phyloP scores from a whole-genome alignment of 1,284 basidiomycete genomes.

The Athelia sp. region DNA sequence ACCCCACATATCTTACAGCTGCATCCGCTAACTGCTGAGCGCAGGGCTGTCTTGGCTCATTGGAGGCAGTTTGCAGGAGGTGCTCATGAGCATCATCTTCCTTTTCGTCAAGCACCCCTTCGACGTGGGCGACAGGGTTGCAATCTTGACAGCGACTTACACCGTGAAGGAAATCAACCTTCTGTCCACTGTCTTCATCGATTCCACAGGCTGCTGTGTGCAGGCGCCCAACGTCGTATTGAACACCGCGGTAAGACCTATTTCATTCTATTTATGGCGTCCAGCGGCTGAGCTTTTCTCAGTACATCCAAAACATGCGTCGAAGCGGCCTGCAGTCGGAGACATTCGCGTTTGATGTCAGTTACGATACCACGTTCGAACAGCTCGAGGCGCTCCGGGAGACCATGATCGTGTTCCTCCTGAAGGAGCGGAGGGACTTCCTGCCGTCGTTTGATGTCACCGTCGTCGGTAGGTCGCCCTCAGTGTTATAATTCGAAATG shows the following conservation, averaged over 20 bases:
- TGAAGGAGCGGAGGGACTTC: slow-evolving; percentile 67
- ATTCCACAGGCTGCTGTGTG: slow-evolving; percentile 51
- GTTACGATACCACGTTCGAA: slow-evolving; percentile 77
- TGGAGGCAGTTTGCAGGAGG: slow-evolving; percentile 63
- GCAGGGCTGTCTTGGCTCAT: slow-evolving; percentile 86
- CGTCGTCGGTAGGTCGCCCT: slow-evolving; percentile 44
- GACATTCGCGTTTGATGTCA: slow-evolving; percentile 77
- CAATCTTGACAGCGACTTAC: slow-evolving; percentile 51
- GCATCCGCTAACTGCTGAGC: slow-evolving; percentile 50
- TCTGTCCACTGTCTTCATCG: slow-evolving; percentile 74
- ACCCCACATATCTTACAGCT: slow-evolving; percentile 32
- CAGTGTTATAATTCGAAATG: not conserved
- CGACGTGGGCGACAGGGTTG: slow-evolving; percentile 83
- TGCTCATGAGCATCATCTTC: slow-evolving; percentile 79
- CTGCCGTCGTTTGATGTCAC: slow-evolving; percentile 68
- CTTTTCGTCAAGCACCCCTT: slow-evolving; percentile 85
- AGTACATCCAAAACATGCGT: slow-evolving; percentile 2
- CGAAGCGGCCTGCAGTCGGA: slow-evolving; percentile 56
- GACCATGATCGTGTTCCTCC: slow-evolving; percentile 81
- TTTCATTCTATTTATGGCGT: no score
- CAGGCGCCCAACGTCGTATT: slow-evolving; percentile 71
- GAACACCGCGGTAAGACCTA: slow-evolving; percentile 52
- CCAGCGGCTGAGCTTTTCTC: slow-evolving; percentile 6
- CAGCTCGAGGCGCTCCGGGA: slow-evolving; percentile 76
- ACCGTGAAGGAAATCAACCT: slow-evolving; percentile 87